Base-by-base conservation (phyloP, 2,329 filamentous ascomycete species). In the Diaporthe caulivora region DNA sequence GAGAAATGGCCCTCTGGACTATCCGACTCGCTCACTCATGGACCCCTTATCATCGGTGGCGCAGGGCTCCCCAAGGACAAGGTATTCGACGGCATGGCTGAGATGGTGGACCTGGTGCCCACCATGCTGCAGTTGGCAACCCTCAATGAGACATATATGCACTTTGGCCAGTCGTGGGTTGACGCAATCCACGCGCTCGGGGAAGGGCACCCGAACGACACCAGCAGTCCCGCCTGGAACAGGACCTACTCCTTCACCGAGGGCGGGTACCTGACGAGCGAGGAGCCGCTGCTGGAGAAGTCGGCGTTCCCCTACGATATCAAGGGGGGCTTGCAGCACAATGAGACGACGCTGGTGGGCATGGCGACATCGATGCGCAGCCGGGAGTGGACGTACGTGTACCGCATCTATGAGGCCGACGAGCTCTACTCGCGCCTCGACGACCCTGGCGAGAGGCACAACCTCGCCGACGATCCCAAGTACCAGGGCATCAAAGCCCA, bases 1-100 rank as follows among this genome's bases (percentile, higher is more conserved):
- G 85, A 87, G 76, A 87, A 87, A 72, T 87, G 86, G 85, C 85
- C 84, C 0, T 85, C 83, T 0, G 85, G 82, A 3, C 75, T 86
- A 0, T 85, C 82, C 0, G 83, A 86, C 42, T 80, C 80, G 1
- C 79, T 87, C 0, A 80, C 83, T 0, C 84, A 83, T 21, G 83
- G 86, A 67, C 86, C 85, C 0, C 78, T 87, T 0, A 83, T 87
- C 29, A 80, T 87, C 21, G 85, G 80, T 1, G 84, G 85, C 0
- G 83, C 78, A 0, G 84, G 84, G 0, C 71, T 87, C 0, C 84
- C 84, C 1, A 68, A 78, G 9, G 82, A 82, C 7, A 80, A 80
- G 21, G 78, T 74, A 1, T 79, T 80, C 0, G 74, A 80, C 9
- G 80, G 77, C 26, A 84, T 86, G 80, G 77, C 79, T 0, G 84